A percentile compares a stretch with the other conserved stretches of the same genome.
These are phyloP conservation scores for Periglandula ipomoeae DNA, from an alignment of 2,329 filamentous ascomycete species.

Conservation along the genomic window DNA sequence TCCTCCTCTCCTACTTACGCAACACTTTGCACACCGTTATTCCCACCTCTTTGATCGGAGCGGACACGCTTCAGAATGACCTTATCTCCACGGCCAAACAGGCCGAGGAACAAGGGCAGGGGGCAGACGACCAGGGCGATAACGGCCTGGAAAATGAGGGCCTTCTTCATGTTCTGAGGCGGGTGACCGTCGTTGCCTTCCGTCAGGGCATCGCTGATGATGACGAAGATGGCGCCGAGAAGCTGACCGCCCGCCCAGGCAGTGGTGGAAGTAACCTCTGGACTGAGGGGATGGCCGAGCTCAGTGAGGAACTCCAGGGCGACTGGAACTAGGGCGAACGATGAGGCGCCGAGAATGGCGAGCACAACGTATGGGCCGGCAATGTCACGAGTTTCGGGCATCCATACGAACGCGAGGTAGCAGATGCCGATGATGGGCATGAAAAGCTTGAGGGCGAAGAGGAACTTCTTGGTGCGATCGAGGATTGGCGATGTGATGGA, in stretches of 20 bases:
- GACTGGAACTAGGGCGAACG: constrained; percentile 74
- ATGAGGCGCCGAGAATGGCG: constrained; percentile 66
- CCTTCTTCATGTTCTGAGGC: constrained; percentile 62
- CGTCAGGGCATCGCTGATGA: constrained; percentile 70
- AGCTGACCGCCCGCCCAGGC: constrained; percentile 85
- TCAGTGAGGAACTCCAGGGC: constrained; percentile 82
- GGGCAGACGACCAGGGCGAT: constrained; percentile 57
- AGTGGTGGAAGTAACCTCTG: constrained; percentile 74
- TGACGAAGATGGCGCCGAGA: constrained; percentile 73
- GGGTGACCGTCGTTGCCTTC: constrained; percentile 43
- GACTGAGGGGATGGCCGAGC: constrained; percentile 75
- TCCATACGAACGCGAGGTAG: constrained; percentile 77
- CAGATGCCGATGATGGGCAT: constrained; percentile 64
- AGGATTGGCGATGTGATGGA: constrained; percentile 74
- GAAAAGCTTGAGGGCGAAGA: constrained; percentile 61
- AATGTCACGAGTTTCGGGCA: constrained; percentile 49
- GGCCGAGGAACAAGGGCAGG: constrained; percentile 57
- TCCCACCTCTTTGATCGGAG: constrained; percentile 27
- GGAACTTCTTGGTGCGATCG: constrained; percentile 74
- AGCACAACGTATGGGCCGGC: constrained; percentile 67
- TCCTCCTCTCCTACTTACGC: neutral
- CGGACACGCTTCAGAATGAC: constrained; percentile 40
- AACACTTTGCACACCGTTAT: neutral
- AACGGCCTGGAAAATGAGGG: constrained; percentile 72
- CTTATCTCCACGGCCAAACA: constrained; percentile 53